These are phyloP conservation scores for Aspergillus aculeatus DNA, from an alignment of 2,329 filamentous ascomycete genomes.

Conservation along the genomic window DNA sequence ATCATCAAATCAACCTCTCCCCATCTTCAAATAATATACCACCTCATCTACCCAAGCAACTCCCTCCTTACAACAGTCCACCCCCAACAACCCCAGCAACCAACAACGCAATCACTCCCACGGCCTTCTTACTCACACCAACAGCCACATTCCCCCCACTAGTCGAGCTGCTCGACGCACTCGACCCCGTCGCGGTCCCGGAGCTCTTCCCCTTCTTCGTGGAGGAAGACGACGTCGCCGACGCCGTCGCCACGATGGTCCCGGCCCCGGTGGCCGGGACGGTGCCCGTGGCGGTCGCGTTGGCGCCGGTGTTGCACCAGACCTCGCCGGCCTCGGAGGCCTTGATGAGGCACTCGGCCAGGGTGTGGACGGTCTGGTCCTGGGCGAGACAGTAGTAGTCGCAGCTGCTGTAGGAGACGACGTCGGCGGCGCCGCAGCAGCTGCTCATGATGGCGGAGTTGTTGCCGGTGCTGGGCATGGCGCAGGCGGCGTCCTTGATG, in stretches of 20 bases:
- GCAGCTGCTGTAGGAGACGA: constrained; percentile 23
- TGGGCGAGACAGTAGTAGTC: constrained; percentile 27
- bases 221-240: constrained; percentile 11
- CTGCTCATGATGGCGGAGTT: constrained; percentile 23
- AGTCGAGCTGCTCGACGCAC: neutral
- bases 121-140: constrained; percentile 8
- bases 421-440: constrained; percentile 21
- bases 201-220: neutral
- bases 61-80: neutral
- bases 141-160: constrained; percentile 2
- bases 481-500: constrained; percentile 24
- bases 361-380: constrained; percentile 17
- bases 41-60: neutral
- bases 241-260: constrained; percentile 15
- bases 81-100: constrained; percentile 12
- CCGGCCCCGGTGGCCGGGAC: constrained; percentile 19
- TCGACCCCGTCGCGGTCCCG: neutral
- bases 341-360: constrained; percentile 24
- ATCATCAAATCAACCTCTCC: neutral
- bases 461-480: constrained; percentile 22
- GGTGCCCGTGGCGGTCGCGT: constrained; percentile 22
- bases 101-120: constrained; percentile 11
- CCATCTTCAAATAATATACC: neutral
- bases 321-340: constrained; percentile 21
- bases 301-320: constrained; percentile 26